Evolutionary conservation across 306 rosid genomes (phyloP).

Genomic region (Hippophae rhamnoides): DNA sequence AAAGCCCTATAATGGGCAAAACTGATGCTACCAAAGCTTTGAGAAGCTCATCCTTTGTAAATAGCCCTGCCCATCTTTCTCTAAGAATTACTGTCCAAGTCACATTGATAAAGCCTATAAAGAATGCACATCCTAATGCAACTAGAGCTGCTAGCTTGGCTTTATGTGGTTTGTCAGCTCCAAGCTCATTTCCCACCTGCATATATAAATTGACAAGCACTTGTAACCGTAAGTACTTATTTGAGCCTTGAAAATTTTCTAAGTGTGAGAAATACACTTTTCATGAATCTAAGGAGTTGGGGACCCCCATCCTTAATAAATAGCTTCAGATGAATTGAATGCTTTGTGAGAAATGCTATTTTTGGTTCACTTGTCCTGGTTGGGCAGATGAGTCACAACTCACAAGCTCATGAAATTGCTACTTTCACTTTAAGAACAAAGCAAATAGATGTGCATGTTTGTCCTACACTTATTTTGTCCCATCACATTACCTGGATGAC

Average conservation of each 20-base stretch:
- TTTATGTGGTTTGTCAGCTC: slow-evolving; percentile 78
- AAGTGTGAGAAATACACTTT: background rate
- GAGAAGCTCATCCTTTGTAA: slow-evolving; percentile 52
- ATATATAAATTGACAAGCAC: background rate
- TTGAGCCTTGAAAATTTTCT: no score
- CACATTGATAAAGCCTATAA: slow-evolving; percentile 70
- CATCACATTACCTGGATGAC: slow-evolving; percentile 28
- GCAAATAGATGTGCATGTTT: background rate
- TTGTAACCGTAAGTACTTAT: no score
- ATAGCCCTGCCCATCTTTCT: slow-evolving; percentile 67
- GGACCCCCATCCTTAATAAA: background rate
- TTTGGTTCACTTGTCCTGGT: background rate
- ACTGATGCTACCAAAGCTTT: slow-evolving; percentile 61
- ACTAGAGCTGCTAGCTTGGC: slow-evolving; percentile 91
- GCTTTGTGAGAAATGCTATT: background rate
- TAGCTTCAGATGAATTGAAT: background rate
- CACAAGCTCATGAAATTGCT: background rate
- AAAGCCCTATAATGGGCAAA: slow-evolving; percentile 78
- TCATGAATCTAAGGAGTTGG: background rate
- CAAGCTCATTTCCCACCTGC: slow-evolving; percentile 95
- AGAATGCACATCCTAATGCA: slow-evolving; percentile 72
- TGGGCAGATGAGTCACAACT: background rate
- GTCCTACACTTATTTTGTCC: slow-evolving; percentile 21
- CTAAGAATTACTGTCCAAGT: slow-evolving; percentile 71
- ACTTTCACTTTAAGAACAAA: background rate